These are phyloP conservation scores for Geoglossum glabrum DNA, from an alignment of 495 filamentous ascomycete species.

Conservation along the genomic window DNA sequence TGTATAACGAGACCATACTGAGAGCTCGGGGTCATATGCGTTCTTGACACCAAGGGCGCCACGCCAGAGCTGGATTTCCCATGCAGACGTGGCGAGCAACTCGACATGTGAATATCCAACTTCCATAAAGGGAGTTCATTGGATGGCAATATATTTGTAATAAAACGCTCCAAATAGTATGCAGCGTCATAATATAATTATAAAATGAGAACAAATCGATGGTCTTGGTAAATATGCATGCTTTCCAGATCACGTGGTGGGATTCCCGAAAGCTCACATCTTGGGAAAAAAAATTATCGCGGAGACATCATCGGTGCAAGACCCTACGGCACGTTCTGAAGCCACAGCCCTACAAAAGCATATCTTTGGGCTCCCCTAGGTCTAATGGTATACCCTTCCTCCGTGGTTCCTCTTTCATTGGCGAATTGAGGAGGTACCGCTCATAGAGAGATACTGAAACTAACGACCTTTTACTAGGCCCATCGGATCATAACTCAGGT, in stretches of 20 bases:
- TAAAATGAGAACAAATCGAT: background rate
- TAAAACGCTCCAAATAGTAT: background rate
- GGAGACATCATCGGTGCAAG: background rate
- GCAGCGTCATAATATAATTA: background rate
- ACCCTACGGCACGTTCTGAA: background rate
- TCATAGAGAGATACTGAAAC: background rate
- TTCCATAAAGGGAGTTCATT: background rate
- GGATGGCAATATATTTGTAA: background rate
- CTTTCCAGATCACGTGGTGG: background rate
- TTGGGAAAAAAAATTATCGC: background rate
- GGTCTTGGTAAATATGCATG: no score
- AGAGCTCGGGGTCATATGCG: background rate
- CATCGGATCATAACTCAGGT: slow-evolving; percentile 90
- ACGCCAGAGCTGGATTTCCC: background rate
- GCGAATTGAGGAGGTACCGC: background rate
- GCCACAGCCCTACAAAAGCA: background rate
- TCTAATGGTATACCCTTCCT: background rate
- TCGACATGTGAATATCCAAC: background rate
- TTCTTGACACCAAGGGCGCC: background rate
- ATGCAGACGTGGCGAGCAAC: background rate
- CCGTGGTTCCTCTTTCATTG: background rate
- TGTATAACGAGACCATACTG: background rate
- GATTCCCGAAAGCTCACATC: background rate
- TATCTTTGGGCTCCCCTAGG: background rate
- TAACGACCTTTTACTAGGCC: slow-evolving; percentile 33